Percentiles rank a stretch among this genome's conserved stretches.
Evolutionary conservation across 495 filamentous ascomycete genomes (phyloP).

Genomic region (Neurospora terricola): DNA sequence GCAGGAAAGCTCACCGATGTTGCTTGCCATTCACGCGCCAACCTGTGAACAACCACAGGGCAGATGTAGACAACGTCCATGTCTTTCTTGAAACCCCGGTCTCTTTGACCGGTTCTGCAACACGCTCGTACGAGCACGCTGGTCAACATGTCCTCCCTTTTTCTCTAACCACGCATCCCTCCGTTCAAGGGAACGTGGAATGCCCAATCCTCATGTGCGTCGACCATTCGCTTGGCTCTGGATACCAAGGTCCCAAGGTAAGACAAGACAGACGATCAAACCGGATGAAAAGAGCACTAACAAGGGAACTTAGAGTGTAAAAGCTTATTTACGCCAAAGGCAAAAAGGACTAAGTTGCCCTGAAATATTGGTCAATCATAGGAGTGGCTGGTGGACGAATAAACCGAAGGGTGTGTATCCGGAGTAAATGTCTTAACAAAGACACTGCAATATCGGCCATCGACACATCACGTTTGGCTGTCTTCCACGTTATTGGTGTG

Average conservation of each 20-base stretch:
- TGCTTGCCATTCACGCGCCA: neutral
- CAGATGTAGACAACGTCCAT: neutral
- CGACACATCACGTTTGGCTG: no score
- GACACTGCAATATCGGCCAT: neutral
- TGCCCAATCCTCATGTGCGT: neutral
- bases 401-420: neutral
- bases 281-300: neutral
- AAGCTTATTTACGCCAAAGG: neutral
- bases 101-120: neutral
- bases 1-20: neutral
- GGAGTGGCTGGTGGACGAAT: neutral
- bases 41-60: neutral
- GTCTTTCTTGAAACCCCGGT: neutral
- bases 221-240: neutral
- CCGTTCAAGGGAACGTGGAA: no score
- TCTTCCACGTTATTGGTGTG: no score
- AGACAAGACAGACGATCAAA: neutral
- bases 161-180: no score
- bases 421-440: neutral
- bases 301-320: accelerated
- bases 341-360: neutral
- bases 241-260: neutral
- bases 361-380: neutral
- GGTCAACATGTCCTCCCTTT: no score
- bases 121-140: no score